These are phyloP conservation scores for Penicillium canescens DNA, from an alignment of 495 filamentous ascomycete genomes.

Conservation along the genomic window DNA sequence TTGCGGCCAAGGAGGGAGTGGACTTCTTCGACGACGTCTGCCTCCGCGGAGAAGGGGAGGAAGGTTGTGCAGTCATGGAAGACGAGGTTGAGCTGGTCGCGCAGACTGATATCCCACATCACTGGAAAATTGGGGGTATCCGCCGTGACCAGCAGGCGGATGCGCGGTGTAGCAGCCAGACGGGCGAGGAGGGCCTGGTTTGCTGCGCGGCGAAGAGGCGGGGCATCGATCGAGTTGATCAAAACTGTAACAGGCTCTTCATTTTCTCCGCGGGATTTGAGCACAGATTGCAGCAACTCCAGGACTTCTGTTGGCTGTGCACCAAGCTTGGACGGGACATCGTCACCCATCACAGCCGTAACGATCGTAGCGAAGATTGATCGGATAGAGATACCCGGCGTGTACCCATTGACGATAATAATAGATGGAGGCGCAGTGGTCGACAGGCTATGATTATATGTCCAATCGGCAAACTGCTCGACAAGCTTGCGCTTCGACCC, in stretches of 20 bases:
- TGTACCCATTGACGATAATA: slow-evolving; percentile 87
- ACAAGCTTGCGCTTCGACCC: slow-evolving; percentile 82
- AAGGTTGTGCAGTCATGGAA: slow-evolving; percentile 97
- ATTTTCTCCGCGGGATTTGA: slow-evolving; percentile 46
- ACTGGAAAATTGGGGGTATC: slow-evolving; percentile 85
- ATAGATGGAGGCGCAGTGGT: slow-evolving; percentile 54
- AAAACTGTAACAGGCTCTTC: slow-evolving; percentile 62
- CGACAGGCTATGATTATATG: slow-evolving; percentile 50
- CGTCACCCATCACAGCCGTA: slow-evolving; percentile 60
- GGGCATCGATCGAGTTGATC: slow-evolving; percentile 83
- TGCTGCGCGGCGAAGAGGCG: slow-evolving; percentile 67
- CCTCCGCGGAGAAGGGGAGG: slow-evolving; percentile 66
- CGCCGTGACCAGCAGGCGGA: slow-evolving; percentile 76
- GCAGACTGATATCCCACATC: slow-evolving; percentile 84
- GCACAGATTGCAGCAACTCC: slow-evolving; percentile 58
- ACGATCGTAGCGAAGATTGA: slow-evolving; percentile 76
- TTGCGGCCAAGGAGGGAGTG: slow-evolving; percentile 82
- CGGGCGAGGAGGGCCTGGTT: slow-evolving; percentile 74
- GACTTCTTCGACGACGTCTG: slow-evolving; percentile 80
- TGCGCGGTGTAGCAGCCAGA: slow-evolving; percentile 70
- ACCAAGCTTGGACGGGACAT: slow-evolving; percentile 55
- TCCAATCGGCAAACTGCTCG: slow-evolving; percentile 72
- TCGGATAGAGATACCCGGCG: slow-evolving; percentile 69
- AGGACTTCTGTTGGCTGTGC: slow-evolving; percentile 66
- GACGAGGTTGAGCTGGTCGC: slow-evolving; percentile 76